Evolutionary conservation across 2,329 filamentous ascomycete genomes (phyloP).

Genomic region (Colletotrichum agaves): DNA sequence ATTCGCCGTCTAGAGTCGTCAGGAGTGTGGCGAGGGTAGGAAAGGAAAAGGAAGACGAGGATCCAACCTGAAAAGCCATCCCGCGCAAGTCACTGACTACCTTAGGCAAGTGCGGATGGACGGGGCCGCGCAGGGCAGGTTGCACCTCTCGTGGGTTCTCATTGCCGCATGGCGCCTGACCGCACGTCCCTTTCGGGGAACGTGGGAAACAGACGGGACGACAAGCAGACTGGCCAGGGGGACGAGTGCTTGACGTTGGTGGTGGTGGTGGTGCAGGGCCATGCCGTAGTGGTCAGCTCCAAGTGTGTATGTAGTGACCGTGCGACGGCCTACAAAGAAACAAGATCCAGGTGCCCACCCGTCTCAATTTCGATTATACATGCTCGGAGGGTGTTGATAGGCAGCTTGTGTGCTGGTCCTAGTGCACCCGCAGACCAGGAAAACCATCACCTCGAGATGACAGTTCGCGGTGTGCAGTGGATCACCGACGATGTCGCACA

Average conservation of each 20-base stretch:
- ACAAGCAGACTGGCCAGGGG: constrained; percentile 16
- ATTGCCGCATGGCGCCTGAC: constrained; percentile 29
- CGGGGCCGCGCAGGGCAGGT: constrained; percentile 12
- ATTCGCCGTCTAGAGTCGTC: neutral
- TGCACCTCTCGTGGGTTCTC: constrained; percentile 30
- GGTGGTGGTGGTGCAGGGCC: constrained; percentile 9
- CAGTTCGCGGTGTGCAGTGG: constrained; percentile 18
- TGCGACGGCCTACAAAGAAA: constrained; percentile 11
- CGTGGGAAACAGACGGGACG: constrained; percentile 24
- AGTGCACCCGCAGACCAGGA: constrained; percentile 15
- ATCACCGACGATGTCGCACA: constrained; percentile 38
- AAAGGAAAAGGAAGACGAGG: neutral
- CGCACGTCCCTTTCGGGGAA: constrained; percentile 23
- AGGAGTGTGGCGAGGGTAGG: neutral
- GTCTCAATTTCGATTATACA: constrained; percentile 17
- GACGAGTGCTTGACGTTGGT: constrained; percentile 25
- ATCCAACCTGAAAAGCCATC: constrained; percentile 12
- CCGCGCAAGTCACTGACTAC: constrained; percentile 17
- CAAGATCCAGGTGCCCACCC: constrained; percentile 11
- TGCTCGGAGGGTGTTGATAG: constrained; percentile 17
- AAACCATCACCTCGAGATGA: constrained; percentile 30
- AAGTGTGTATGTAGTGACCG: constrained; percentile 4
- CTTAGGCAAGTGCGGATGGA: constrained; percentile 12
- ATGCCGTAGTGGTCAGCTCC: constrained; percentile 14
- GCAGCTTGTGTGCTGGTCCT: constrained; percentile 24